Percentiles rank a stretch among this genome's conserved stretches.
These are phyloP conservation scores for Grosmannia serpens DNA, from an alignment of 2,329 filamentous ascomycete genomes.

Conservation along the genomic window DNA sequence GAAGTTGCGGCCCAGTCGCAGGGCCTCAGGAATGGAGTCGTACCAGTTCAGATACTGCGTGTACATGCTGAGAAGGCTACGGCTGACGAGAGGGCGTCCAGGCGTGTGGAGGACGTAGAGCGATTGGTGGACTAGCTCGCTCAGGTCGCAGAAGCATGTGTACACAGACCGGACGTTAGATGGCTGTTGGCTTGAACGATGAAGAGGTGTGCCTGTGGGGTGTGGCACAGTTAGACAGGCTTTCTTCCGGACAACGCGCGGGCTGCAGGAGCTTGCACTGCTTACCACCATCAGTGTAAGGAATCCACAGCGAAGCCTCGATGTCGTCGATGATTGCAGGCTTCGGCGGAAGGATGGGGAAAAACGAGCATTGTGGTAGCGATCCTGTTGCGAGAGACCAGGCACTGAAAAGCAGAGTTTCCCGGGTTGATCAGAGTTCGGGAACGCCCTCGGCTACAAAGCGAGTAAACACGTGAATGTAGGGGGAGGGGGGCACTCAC, in stretches of 20 bases:
- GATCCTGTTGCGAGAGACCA: slow-evolving; percentile 55
- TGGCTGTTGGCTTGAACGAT: slow-evolving; percentile 46
- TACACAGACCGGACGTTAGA: slow-evolving; percentile 58
- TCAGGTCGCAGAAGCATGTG: slow-evolving; percentile 59
- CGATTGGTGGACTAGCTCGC: slow-evolving; percentile 61
- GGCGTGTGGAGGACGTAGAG: slow-evolving; percentile 64
- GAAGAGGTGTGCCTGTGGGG: slow-evolving; percentile 35
- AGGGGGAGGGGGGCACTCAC: slow-evolving; percentile 31
- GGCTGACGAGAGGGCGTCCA: slow-evolving; percentile 50
- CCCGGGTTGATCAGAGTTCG: neutral
- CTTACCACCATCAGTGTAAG: slow-evolving; percentile 45
- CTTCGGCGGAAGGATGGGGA: slow-evolving; percentile 45
- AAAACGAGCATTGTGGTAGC: slow-evolving; percentile 47
- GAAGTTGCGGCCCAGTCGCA: slow-evolving; percentile 56
- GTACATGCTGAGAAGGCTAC: slow-evolving; percentile 52
- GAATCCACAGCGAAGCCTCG: slow-evolving; percentile 48
- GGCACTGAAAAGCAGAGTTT: slow-evolving; percentile 29
- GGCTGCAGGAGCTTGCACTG: neutral
- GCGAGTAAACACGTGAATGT: neutral
- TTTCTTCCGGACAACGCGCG: neutral
- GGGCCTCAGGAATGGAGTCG: slow-evolving; percentile 49
- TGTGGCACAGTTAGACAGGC: neutral
- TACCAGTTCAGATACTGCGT: slow-evolving; percentile 64
- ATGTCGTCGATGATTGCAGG: slow-evolving; percentile 48
- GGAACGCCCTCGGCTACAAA: neutral